Base-by-base conservation (phyloP, 768 basidiomycete genomes). In the Lanmaoa rubissima region DNA sequence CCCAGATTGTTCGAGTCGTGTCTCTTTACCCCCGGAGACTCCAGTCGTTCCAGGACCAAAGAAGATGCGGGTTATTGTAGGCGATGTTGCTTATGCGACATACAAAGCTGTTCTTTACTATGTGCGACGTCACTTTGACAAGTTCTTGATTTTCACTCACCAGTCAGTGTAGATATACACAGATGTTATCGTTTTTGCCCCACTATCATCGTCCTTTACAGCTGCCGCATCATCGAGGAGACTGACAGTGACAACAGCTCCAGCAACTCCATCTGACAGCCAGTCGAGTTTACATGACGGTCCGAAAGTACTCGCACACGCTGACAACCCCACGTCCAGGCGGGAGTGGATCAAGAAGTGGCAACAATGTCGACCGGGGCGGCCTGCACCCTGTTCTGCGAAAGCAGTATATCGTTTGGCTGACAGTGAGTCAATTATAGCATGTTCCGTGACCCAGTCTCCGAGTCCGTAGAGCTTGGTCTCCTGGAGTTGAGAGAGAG, bases 341-440 rank as follows among this genome's bases (percentile, higher is more conserved):
- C 77, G 76, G 59, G 85, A 89, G 51, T 94, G 92, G 92, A 85
- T 93, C 45, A 76, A 73, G 58, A 79, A 80, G 45, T 94, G 90
- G 90, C 76, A 79, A 66, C 71, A 71, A 44, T 74, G 75, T 50
- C 80, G 88, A 64, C 83, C 84, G 4, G 80, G 79, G 12, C 78
- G 81, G 45, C 88, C 89, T 2, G 75, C 79, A n/a, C 85, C 85
- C 0, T 91, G 90, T 64, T 92, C 89, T 31, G 90, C 92, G 14
- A 94, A 94, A 69, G 88, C 92, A 3, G 83, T 86, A 10, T 94
- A 91, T 67, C 78, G 90, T 48, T 78, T 93, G 31, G 92, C 92
- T 17, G 92, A 94, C 66, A 82, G 90, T 92, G 61, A 65, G 86
- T 75, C 9, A n/a, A 24, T 45, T 14, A 28, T 10, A n/a, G 31